Percentiles rank a stretch among this genome's conserved stretches.
phyloP scores from a whole-genome alignment of 768 basidiomycete genomes.

The Inosperma sp. region DNA sequence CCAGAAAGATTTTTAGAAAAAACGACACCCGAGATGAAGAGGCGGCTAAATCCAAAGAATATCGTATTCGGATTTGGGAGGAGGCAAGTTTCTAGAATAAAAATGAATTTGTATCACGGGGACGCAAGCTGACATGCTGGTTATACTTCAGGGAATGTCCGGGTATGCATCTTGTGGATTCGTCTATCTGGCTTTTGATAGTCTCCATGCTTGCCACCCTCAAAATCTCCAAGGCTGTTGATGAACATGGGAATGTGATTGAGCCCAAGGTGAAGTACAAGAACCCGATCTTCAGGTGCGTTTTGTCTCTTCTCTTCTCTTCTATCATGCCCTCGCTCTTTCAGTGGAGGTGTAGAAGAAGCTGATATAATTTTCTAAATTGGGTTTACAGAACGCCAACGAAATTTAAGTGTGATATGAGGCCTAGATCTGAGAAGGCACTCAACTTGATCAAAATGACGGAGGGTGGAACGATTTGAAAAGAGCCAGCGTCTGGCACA shows the following conservation, averaged over 20 bases:
- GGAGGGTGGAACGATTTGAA: background rate
- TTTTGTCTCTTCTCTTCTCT: slow-evolving; percentile 2
- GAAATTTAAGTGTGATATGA: slow-evolving; percentile 24
- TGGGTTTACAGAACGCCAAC: slow-evolving; percentile 19
- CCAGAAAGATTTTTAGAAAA: slow-evolving; percentile 31
- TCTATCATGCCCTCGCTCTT: no score
- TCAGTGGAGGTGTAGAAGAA: no score
- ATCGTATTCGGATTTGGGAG: slow-evolving; percentile 33
- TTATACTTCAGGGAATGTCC: slow-evolving; percentile 19
- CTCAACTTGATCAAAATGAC: slow-evolving; percentile 8
- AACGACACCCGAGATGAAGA: slow-evolving; percentile 18
- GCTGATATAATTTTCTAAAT: background rate
- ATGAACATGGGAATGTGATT: slow-evolving; percentile 23
- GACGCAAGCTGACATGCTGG: slow-evolving; percentile 1
- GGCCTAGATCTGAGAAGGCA: slow-evolving; percentile 25
- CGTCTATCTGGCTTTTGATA: slow-evolving; percentile 20
- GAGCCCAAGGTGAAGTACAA: slow-evolving; percentile 24
- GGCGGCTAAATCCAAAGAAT: slow-evolving; percentile 19
- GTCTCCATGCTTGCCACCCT: slow-evolving; percentile 16
- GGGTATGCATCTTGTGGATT: slow-evolving; percentile 21
- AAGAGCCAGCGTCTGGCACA: no score
- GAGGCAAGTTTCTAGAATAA: slow-evolving; percentile 22
- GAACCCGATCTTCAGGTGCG: slow-evolving; percentile 26
- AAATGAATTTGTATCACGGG: background rate
- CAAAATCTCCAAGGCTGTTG: slow-evolving; percentile 22